Percentiles rank a stretch among this genome's conserved stretches.
Conservation (phyloP, 345 rosid species). For the Melastoma malabathricum region DNA sequence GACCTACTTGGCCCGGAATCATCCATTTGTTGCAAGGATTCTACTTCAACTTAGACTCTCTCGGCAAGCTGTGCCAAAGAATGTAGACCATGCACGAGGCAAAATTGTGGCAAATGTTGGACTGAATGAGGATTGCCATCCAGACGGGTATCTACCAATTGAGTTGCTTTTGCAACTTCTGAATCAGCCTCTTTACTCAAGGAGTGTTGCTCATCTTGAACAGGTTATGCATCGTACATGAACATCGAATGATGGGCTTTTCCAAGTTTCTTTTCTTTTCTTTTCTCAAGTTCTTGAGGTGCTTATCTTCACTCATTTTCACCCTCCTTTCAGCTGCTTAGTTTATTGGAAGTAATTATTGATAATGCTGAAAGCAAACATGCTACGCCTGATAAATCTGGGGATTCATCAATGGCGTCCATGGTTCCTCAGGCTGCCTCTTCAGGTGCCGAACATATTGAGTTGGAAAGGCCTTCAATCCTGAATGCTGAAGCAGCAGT, state of each 20-base stretch:
- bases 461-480: constrained; percentile 23
- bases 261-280: neutral
- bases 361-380: constrained; percentile 58
- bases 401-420: constrained; percentile 20
- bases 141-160: constrained; percentile 42
- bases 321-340: constrained; percentile 52
- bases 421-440: constrained; percentile 21
- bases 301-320: constrained; percentile 5
- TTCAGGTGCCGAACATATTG: constrained; percentile 30
- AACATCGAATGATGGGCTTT: neutral
- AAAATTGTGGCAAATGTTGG: constrained; percentile 57
- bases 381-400: constrained; percentile 34
- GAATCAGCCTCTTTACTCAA: constrained; percentile 79
- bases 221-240: constrained; percentile 36
- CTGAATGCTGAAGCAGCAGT: constrained; percentile 24
- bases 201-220: constrained; percentile 95
- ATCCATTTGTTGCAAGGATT: constrained; percentile 66
- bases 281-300: neutral
- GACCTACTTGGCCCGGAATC: constrained; percentile 77
- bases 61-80: constrained; percentile 22
- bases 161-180: constrained; percentile 78
- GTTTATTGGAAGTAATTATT: constrained; percentile 74
- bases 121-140: constrained; percentile 26
- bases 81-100: constrained; percentile 40
- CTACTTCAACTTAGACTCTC: constrained; percentile 58